A percentile compares a stretch with the other conserved stretches of the same genome.
Evolutionary conservation across 169 alveolate genomes (phyloP).

Genomic region (Plasmodium falciparum): DNA sequence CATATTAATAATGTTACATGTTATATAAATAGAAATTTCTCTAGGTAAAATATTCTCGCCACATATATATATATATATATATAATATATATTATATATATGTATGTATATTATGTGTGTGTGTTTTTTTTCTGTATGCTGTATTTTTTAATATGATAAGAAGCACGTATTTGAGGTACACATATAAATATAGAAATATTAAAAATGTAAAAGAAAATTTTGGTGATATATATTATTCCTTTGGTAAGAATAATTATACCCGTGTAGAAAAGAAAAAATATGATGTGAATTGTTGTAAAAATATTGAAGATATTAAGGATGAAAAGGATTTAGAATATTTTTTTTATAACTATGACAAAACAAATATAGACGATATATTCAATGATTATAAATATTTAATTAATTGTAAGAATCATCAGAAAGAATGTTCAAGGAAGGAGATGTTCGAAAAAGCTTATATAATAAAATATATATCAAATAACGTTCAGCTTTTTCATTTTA

Average conservation of each 20-base stretch:
- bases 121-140: background rate
- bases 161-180: background rate
- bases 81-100: background rate
- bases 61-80: too few species aligned
- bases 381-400: slow-evolving; percentile 30
- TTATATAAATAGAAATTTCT: too few species aligned
- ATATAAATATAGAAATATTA: background rate
- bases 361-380: background rate
- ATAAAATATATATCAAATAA: slow-evolving; percentile 15
- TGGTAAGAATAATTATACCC: background rate
- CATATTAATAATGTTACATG: too few species aligned
- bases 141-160: background rate
- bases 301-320: slow-evolving; percentile 30
- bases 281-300: background rate
- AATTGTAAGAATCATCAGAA: slow-evolving; percentile 6
- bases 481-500: slow-evolving; percentile 19
- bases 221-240: background rate
- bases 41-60: too few species aligned
- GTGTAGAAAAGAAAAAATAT: too few species aligned
- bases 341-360: slow-evolving; percentile 13
- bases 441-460: slow-evolving; percentile 23
- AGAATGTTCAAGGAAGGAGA: slow-evolving; percentile 25
- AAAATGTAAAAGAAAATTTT: background rate
- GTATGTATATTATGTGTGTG: background rate
- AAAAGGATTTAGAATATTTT: slow-evolving; percentile 19